Conservation (phyloP, 2,329 filamentous ascomycete species). For the Fusarium gaditjirri region DNA sequence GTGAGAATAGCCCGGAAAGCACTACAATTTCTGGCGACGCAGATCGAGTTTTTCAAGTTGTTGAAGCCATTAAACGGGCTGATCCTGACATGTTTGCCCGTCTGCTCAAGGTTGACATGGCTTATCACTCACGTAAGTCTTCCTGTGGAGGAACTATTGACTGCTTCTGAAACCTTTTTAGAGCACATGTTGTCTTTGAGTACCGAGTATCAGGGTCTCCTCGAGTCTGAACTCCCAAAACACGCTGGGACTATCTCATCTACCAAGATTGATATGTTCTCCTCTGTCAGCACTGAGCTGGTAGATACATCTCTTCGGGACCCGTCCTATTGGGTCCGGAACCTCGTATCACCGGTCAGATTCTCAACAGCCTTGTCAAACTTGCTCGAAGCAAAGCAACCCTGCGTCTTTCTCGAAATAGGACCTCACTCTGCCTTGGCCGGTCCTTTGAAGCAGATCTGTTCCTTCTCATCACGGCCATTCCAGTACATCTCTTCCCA, state of each 20-base stretch:
- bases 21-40: constrained; percentile 8
- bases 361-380: constrained; percentile 49
- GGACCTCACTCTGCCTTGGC: constrained; percentile 42
- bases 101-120: not conserved
- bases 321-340: constrained; percentile 54
- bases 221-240: not conserved
- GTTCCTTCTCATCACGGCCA: not conserved
- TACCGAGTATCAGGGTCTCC: not conserved
- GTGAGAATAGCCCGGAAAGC: constrained; percentile 17
- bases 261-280: constrained; percentile 40
- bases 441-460: constrained; percentile 35
- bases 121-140: constrained; percentile 22
- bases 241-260: accelerated
- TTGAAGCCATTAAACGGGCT: not conserved
- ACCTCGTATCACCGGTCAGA: constrained; percentile 49
- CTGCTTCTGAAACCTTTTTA: too few relatives aligned
- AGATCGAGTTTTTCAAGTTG: not conserved
- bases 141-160: too few relatives aligned
- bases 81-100: constrained; percentile 6
- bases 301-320: constrained; percentile 51
- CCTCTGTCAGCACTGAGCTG: constrained; percentile 53
- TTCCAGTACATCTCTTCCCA: not conserved
- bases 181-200: constrained; percentile 44
- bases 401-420: constrained; percentile 36
- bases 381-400: not conserved